Conservation (phyloP, 31 red algal species). For the Odonthalia washingtoniensis region DNA sequence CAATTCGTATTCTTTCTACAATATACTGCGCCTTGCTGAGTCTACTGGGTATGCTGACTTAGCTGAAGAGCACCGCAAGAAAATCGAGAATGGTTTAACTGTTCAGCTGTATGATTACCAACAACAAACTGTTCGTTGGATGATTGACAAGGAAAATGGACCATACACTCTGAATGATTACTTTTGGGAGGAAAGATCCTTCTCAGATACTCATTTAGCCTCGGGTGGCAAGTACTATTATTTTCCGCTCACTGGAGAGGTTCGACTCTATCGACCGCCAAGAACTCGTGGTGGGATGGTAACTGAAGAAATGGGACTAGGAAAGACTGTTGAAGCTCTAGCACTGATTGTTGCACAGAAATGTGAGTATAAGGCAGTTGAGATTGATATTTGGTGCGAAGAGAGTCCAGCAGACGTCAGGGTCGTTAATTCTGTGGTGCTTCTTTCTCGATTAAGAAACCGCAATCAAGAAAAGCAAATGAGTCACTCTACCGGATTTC, state of each 20-base stretch:
- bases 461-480: slow-evolving; percentile 43
- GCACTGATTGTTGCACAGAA: slow-evolving; percentile 73
- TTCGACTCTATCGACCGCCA: slow-evolving; percentile 62
- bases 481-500: slow-evolving; percentile 4
- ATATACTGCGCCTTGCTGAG: slow-evolving; percentile 62
- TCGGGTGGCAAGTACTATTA: slow-evolving; percentile 52
- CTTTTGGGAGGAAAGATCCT: slow-evolving; percentile 76
- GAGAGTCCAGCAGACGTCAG: slow-evolving; percentile 51
- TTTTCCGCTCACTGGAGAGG: slow-evolving; percentile 72
- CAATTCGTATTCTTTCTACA: slow-evolving; percentile 31
- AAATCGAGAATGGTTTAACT: slow-evolving; percentile 32
- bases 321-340: slow-evolving; percentile 70
- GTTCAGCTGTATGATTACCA: slow-evolving; percentile 66
- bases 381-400: slow-evolving; percentile 47
- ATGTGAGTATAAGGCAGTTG: not conserved
- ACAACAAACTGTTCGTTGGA: slow-evolving; percentile 74
- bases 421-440: slow-evolving; percentile 34
- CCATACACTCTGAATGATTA: slow-evolving; percentile 56
- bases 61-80: slow-evolving; percentile 33
- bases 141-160: slow-evolving; percentile 78
- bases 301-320: slow-evolving; percentile 77
- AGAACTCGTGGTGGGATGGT: slow-evolving; percentile 69
- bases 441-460: slow-evolving; percentile 15
- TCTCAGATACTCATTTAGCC: slow-evolving; percentile 41
- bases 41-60: slow-evolving; percentile 55